Conservation (phyloP, 2,329 filamentous ascomycete species). For the Periconia sp. region DNA sequence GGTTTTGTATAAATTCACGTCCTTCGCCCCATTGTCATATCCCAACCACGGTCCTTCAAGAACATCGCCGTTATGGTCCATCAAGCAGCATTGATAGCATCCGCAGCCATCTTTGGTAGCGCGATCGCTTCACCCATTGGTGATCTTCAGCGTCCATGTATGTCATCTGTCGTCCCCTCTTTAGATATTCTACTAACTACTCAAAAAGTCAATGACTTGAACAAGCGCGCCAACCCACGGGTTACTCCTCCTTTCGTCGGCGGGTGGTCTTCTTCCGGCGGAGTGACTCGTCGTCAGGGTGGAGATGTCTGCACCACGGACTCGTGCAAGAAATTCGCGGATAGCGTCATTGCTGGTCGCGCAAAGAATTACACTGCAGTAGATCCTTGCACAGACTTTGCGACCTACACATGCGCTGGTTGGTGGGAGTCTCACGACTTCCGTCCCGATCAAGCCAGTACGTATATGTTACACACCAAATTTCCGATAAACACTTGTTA, state of each 20-base stretch:
- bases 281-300: constrained; percentile 1
- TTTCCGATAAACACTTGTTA: not conserved
- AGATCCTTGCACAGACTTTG: constrained; percentile 68
- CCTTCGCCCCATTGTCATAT: not conserved
- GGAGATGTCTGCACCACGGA: constrained; percentile 5
- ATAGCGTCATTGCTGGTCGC: constrained; percentile 5
- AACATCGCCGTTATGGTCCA: not conserved
- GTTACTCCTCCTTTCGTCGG: constrained; percentile 4
- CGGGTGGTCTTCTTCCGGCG: constrained; percentile 1
- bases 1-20: not conserved
- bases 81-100: not conserved
- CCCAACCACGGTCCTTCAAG: not conserved
- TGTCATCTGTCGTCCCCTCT: not conserved
- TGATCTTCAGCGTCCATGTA: not conserved
- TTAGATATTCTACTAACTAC: not conserved
- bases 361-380: constrained; percentile 56
- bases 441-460: constrained; percentile 62
- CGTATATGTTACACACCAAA: constrained; percentile 31
- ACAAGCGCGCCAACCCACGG: constrained; percentile 1
- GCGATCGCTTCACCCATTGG: not conserved
- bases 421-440: constrained; percentile 66
- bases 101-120: not conserved
- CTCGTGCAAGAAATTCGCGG: constrained; percentile 6
- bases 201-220: constrained; percentile 1
- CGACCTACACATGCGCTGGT: constrained; percentile 65